Conservation (phyloP, 345 rosid species). For the Eucalyptus polyanthemos region DNA sequence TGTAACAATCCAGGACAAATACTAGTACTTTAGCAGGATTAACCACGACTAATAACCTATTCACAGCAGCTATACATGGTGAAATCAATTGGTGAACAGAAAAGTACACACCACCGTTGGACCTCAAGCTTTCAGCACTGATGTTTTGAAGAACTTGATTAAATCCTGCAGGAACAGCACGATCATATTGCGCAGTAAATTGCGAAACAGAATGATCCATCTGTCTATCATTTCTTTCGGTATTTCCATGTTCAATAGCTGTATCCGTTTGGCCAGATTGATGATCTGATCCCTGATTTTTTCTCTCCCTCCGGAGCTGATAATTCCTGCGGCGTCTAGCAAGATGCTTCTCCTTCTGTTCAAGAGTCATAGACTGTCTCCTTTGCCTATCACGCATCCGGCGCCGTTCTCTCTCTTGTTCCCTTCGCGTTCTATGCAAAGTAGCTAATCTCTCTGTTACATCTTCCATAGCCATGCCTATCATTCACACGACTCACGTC, state of each 20-base stretch:
- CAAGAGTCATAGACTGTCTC: constrained; percentile 79
- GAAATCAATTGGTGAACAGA: neutral
- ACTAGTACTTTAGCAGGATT: neutral
- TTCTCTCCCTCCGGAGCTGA: constrained; percentile 63
- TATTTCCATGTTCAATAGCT: neutral
- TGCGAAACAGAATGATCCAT: constrained; percentile 14
- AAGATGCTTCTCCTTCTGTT: constrained; percentile 83
- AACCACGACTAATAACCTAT: neutral
- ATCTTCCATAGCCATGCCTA: constrained; percentile 15
- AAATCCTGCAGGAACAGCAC: constrained; percentile 1
- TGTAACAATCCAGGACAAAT: neutral
- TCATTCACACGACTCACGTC: neutral
- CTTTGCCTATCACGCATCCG: constrained; percentile 79
- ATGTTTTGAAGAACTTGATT: constrained; percentile 3
- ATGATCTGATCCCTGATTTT: constrained; percentile 17
- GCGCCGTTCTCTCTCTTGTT: constrained; percentile 75
- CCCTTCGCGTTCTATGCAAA: constrained; percentile 34
- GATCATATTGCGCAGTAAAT: neutral
- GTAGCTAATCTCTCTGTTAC: constrained; percentile 16
- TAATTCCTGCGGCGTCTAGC: constrained; percentile 87
- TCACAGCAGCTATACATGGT: neutral
- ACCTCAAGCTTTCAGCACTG: constrained; percentile 1
- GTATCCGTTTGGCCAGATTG: constrained; percentile 8
- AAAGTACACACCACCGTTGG: constrained; percentile 39
- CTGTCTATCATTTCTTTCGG: neutral